phyloP scores from a whole-genome alignment of 2,329 filamentous ascomycete species.

The Colletotrichum sp. region DNA sequence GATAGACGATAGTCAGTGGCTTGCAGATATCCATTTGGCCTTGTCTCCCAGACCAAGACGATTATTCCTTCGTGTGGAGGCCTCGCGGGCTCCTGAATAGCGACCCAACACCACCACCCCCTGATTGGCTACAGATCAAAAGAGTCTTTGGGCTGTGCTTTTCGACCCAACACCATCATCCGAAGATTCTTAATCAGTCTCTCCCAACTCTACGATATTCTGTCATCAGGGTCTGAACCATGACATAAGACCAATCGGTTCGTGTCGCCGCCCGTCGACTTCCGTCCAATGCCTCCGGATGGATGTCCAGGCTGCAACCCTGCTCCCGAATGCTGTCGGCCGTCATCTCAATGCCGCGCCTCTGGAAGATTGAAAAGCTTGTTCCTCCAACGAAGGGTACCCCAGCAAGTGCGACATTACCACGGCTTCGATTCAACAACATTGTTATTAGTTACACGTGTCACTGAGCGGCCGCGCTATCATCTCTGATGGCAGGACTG shows the following conservation, averaged over 20 bases:
- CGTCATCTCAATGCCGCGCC: neutral
- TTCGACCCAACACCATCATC: neutral
- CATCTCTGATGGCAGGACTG: neutral
- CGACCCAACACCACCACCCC: neutral
- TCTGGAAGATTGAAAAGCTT: neutral
- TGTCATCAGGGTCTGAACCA: neutral
- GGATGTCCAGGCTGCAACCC: neutral
- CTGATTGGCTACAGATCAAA: neutral
- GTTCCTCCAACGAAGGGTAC: neutral
- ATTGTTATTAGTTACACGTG: neutral
- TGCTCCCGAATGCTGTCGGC: neutral
- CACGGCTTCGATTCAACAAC: neutral
- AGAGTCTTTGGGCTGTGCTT: neutral
- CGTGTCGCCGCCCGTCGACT: neutral
- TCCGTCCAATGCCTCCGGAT: neutral
- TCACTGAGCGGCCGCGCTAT: neutral
- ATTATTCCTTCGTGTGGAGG: neutral
- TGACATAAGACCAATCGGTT: neutral
- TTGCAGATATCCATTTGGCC: neutral
- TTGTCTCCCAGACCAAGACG: neutral
- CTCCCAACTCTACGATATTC: neutral
- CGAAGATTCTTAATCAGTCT: neutral
- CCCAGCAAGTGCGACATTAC: neutral
- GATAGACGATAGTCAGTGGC: rapidly evolving
- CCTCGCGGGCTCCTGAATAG: rapidly evolving